Conservation (phyloP, 2,329 filamentous ascomycete species). For the Ilyonectria destructans region DNA sequence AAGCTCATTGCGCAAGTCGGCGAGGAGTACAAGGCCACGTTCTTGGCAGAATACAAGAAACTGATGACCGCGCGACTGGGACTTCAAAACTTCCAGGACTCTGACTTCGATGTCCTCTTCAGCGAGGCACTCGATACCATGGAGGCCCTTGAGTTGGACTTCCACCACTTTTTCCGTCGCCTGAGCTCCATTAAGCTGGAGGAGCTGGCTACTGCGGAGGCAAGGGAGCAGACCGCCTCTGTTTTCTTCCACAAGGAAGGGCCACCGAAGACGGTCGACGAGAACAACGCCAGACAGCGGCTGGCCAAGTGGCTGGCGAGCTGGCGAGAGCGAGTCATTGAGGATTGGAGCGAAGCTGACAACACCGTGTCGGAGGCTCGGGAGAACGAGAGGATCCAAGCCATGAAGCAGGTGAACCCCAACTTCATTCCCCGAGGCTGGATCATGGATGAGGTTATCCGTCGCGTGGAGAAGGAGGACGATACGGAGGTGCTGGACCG, state of each 20-base stretch:
- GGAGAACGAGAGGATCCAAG: conserved; percentile 76
- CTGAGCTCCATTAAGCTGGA: conserved; percentile 76
- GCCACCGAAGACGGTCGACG: conserved; percentile 70
- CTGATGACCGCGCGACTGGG: conserved; percentile 88
- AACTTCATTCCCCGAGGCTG: conserved; percentile 93
- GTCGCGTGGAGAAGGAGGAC: conserved; percentile 86
- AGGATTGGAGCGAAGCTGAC: conserved; percentile 80
- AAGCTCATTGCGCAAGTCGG: conserved; percentile 84
- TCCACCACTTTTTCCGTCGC: conserved; percentile 93
- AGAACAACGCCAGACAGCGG: conserved; percentile 76
- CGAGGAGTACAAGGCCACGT: conserved; percentile 91
- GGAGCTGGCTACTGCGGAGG: conserved; percentile 76
- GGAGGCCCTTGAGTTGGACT: conserved; percentile 88
- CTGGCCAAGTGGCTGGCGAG: conserved; percentile 86
- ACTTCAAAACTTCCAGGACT: conserved; percentile 77
- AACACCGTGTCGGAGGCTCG: conserved; percentile 54
- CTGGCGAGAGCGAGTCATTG: conserved; percentile 80
- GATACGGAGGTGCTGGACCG: conserved; percentile 85
- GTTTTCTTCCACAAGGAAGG: conserved; percentile 88
- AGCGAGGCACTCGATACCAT: conserved; percentile 87
- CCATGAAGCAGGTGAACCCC: conserved; percentile 92
- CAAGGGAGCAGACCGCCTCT: conserved; percentile 74
- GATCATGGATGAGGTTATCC: conserved; percentile 95
- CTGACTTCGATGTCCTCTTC: conserved; percentile 86
- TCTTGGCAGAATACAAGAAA: conserved; percentile 90